phyloP scores from a whole-genome alignment of 345 rosid species.

The Raphanus sativus region DNA sequence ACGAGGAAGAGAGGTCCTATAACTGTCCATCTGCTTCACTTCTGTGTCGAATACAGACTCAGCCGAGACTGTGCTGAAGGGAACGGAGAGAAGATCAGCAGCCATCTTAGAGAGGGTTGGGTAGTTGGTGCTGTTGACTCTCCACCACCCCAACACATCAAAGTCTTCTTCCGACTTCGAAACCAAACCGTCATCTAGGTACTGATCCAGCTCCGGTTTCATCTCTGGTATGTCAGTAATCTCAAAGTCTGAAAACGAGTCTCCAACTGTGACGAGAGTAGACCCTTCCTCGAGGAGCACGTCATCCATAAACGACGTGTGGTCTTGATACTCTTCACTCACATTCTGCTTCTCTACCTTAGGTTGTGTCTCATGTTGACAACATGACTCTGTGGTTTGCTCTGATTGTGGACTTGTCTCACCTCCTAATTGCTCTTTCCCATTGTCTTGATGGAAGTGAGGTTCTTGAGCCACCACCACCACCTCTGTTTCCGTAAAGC shows the following conservation, averaged over 20 bases:
- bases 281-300: constrained; percentile 42
- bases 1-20: constrained; percentile 55
- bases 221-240: constrained; percentile 51
- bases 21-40: constrained; percentile 60
- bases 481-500: constrained; percentile 40
- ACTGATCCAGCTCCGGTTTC: constrained; percentile 73
- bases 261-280: constrained; percentile 50
- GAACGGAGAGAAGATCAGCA: constrained; percentile 58
- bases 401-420: constrained; percentile 25
- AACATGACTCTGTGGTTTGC: background rate
- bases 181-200: constrained; percentile 57
- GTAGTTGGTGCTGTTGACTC: constrained; percentile 54
- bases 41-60: constrained; percentile 54
- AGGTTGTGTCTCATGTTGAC: background rate
- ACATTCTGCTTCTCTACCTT: constrained; percentile 34
- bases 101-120: constrained; percentile 80
- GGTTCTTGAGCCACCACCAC: constrained; percentile 8
- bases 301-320: constrained; percentile 5
- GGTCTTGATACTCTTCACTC: constrained; percentile 32
- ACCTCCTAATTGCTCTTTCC: background rate
- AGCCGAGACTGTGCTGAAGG: constrained; percentile 43
- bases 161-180: constrained; percentile 62
- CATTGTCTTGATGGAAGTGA: constrained; percentile 49
- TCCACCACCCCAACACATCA: constrained; percentile 79
- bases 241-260: constrained; percentile 57